These are phyloP conservation scores for Boletus rufocinnamomeus DNA, from an alignment of 768 basidiomycete species.

Conservation along the genomic window DNA sequence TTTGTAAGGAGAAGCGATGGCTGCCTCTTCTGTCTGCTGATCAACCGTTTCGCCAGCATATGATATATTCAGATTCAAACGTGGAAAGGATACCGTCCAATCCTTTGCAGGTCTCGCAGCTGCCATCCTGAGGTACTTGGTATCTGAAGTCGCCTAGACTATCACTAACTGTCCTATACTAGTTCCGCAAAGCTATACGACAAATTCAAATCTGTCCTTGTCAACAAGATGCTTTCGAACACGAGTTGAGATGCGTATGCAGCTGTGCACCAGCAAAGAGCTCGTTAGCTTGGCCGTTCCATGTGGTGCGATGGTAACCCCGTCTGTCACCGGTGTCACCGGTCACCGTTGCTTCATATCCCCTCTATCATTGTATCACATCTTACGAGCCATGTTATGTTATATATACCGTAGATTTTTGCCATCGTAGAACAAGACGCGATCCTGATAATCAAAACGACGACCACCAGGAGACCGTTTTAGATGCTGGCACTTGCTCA, in stretches of 20 bases:
- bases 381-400: neutral
- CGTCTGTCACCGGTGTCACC: too few species aligned
- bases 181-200: constrained; percentile 78
- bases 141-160: neutral
- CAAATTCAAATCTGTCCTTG: constrained; percentile 61
- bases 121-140: constrained; percentile 69
- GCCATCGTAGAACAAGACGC: neutral
- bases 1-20: constrained; percentile 55
- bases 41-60: constrained; percentile 53
- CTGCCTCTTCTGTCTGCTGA: constrained; percentile 13
- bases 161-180: constrained; percentile 11
- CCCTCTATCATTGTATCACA: neutral
- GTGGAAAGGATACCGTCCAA: constrained; percentile 60
- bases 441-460: constrained; percentile 2
- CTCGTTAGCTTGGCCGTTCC: neutral
- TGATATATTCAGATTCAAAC: constrained; percentile 71
- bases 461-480: constrained; percentile 27
- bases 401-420: constrained; percentile 20
- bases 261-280: neutral
- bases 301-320: neutral
- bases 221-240: constrained; percentile 45
- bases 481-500: neutral
- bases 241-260: constrained; percentile 16
- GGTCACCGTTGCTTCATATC: constrained; percentile 1
- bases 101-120: constrained; percentile 67